Percentiles rank a stretch among this genome's conserved stretches.
Evolutionary conservation across 2,329 filamentous ascomycete genomes (phyloP).

Genomic region (Diaporthe caulivora): DNA sequence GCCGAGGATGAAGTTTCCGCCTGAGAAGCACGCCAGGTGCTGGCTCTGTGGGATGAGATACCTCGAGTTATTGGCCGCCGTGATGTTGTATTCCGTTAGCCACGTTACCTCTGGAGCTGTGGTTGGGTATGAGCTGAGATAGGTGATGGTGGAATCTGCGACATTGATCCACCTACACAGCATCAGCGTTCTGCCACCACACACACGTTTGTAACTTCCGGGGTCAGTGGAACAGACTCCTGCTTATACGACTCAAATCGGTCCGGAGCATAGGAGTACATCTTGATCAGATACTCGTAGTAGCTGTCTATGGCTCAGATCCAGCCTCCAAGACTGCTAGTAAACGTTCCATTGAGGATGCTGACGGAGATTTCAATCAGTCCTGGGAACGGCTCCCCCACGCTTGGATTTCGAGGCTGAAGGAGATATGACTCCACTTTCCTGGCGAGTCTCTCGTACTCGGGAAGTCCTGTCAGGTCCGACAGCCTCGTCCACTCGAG

Average conservation of each 20-base stretch:
- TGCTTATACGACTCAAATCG: slow-evolving; percentile 10
- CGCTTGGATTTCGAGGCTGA: not conserved
- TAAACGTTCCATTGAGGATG: not conserved
- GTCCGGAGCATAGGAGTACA: slow-evolving; percentile 30
- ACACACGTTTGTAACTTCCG: too few species aligned
- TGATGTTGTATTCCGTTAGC: slow-evolving; percentile 14
- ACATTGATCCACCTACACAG: slow-evolving; percentile 11
- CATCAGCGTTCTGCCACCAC: not conserved
- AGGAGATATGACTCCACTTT: not conserved
- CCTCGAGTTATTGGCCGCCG: not conserved
- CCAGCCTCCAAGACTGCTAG: slow-evolving; percentile 21
- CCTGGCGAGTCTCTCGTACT: slow-evolving; percentile 22
- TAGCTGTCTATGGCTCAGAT: slow-evolving; percentile 23
- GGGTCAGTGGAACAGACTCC: not conserved
- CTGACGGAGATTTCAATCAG: slow-evolving; percentile 12
- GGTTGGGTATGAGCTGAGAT: slow-evolving; percentile 25
- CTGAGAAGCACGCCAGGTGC: slow-evolving; percentile 17
- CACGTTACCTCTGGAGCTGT: slow-evolving; percentile 1
- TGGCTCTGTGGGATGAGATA: slow-evolving; percentile 17
- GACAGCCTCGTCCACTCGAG: slow-evolving; percentile 28
- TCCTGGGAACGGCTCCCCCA: slow-evolving; percentile 14
- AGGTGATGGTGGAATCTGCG: slow-evolving; percentile 22
- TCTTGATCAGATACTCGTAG: slow-evolving; percentile 30
- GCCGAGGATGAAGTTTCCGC: slow-evolving; percentile 23
- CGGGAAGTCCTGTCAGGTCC: slow-evolving; percentile 10